phyloP scores from a whole-genome alignment of 2,329 filamentous ascomycete genomes.

The Fusarium haematococcum region DNA sequence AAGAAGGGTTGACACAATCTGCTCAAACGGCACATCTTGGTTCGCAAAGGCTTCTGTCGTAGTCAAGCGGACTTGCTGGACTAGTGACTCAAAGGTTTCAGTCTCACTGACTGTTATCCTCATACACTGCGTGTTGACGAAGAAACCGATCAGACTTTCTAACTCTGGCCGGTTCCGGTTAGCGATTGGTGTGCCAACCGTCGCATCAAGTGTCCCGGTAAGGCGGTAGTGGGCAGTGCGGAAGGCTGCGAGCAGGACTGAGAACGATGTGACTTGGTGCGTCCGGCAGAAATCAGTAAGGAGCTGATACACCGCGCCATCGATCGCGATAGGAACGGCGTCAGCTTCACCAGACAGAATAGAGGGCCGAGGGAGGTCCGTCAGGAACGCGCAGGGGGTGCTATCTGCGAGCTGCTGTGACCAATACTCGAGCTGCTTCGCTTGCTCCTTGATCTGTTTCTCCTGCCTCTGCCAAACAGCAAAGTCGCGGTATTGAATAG shows the following conservation, averaged over 20 bases:
- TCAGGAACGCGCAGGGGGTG: constrained; percentile 25
- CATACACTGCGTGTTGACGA: constrained; percentile 45
- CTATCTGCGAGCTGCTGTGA: constrained; percentile 26
- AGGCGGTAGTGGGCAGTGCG: constrained; percentile 43
- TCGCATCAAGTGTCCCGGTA: constrained; percentile 38
- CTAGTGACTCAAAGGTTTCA: constrained; percentile 22
- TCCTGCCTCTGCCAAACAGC: constrained; percentile 39
- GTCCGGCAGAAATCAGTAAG: constrained; percentile 21
- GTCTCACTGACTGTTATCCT: constrained; percentile 27
- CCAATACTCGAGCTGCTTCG: constrained; percentile 43
- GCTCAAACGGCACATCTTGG: constrained; percentile 17
- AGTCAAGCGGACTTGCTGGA: constrained; percentile 23
- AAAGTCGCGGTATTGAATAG: constrained; percentile 43
- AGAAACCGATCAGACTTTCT: constrained; percentile 40
- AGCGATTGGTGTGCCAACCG: constrained; percentile 34
- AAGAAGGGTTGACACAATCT: neutral
- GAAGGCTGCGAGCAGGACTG: constrained; percentile 41
- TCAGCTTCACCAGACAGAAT: constrained; percentile 26
- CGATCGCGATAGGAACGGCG: constrained; percentile 4
- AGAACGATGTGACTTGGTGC: constrained; percentile 13
- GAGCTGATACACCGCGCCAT: constrained; percentile 14
- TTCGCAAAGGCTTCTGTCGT: neutral
- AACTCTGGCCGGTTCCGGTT: constrained; percentile 33
- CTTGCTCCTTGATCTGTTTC: constrained; percentile 18
- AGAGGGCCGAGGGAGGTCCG: constrained; percentile 29